These are phyloP conservation scores for Pezicula carpinea DNA, from an alignment of 2,329 filamentous ascomycete genomes.

Conservation along the genomic window DNA sequence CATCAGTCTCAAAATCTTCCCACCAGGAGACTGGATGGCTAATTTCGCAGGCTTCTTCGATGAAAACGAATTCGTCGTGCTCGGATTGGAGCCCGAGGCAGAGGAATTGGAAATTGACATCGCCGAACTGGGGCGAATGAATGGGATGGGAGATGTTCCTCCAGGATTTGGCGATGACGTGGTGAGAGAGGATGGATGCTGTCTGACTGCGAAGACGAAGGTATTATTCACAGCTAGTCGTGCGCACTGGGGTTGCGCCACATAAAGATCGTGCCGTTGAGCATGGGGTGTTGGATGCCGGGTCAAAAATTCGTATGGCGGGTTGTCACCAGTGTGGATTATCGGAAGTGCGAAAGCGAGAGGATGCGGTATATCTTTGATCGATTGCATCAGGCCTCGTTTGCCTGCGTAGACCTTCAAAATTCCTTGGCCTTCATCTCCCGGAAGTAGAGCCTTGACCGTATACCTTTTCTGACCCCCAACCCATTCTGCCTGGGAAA, in stretches of 20 bases:
- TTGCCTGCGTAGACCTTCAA: conserved; percentile 93
- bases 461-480: conserved; percentile 85
- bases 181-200: conserved; percentile 69
- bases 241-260: conserved; percentile 91
- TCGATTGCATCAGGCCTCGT: conserved; percentile 93
- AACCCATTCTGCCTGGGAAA: conserved; percentile 91
- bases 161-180: conserved; percentile 32
- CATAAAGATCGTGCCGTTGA: conserved; percentile 94
- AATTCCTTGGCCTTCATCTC: conserved; percentile 83
- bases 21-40: conserved; percentile 88
- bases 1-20: conserved; percentile 88
- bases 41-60: conserved; percentile 87
- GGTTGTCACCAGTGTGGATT: conserved; percentile 86
- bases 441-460: conserved; percentile 85
- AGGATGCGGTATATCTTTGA: conserved; percentile 92
- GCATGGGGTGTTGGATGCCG: conserved; percentile 95
- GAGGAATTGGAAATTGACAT: conserved; percentile 61
- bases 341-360: conserved; percentile 87
- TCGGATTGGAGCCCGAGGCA: conserved; percentile 52
- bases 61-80: conserved; percentile 44
- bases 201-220: conserved; percentile 92
- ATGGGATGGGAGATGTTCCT: conserved; percentile 50
- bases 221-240: conserved; percentile 91
- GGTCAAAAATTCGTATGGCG: conserved; percentile 86
- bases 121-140: conserved; percentile 54